These are phyloP conservation scores for Xylaria scruposa DNA, from an alignment of 495 filamentous ascomycete species.

Conservation along the genomic window DNA sequence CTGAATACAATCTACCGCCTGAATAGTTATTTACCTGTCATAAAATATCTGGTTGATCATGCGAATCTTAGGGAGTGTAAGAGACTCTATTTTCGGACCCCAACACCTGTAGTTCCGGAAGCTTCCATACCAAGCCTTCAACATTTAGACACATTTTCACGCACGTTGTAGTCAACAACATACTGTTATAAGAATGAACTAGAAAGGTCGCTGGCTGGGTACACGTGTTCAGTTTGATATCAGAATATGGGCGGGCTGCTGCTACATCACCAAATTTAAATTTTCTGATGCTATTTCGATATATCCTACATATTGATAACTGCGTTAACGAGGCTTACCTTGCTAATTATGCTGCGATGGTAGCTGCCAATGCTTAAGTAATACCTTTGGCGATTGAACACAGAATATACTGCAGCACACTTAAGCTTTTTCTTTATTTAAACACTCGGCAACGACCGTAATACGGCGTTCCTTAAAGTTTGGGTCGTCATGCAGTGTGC, in stretches of 20 bases:
- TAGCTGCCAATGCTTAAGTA: not conserved
- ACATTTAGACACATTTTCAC: too few species aligned
- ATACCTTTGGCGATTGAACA: too few species aligned
- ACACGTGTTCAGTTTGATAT: not conserved
- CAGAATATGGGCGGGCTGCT: not conserved
- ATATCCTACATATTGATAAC: not conserved
- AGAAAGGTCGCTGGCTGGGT: not conserved
- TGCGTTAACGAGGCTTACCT: too few species aligned
- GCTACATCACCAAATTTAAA: not conserved
- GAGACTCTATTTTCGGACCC: too few species aligned
- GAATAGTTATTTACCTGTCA: too few species aligned
- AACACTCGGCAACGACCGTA: not conserved
- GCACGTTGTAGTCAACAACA: not conserved
- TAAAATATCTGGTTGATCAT: too few species aligned
- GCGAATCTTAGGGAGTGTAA: too few species aligned
- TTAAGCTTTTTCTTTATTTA: not conserved
- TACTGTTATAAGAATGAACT: not conserved
- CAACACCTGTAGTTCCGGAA: too few species aligned
- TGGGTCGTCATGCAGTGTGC: constrained; percentile 16
- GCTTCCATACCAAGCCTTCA: too few species aligned
- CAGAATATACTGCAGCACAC: not conserved
- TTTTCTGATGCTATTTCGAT: not conserved
- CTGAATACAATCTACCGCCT: too few species aligned
- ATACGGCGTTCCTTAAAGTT: not conserved
- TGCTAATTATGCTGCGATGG: not conserved